Evolutionary conservation across 2,329 filamentous ascomycete genomes (phyloP).

Genomic region (Exophiala alcalophila): DNA sequence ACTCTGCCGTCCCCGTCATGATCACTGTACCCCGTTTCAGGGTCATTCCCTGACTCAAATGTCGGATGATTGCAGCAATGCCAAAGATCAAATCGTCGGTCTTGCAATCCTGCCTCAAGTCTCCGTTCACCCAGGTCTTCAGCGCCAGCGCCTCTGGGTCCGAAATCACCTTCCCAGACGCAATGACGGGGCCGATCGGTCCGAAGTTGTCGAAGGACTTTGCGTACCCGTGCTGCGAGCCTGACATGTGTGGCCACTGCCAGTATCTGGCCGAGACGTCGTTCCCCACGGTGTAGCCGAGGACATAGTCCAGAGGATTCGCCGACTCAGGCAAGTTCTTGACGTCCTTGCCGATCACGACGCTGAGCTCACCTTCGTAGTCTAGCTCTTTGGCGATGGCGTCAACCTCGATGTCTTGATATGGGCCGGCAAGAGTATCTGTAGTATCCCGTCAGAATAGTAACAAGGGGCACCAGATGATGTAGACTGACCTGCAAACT

Average conservation of each 20-base stretch:
- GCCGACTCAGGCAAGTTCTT: conserved; percentile 55
- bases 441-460: background rate
- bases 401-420: background rate
- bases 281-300: conserved; percentile 16
- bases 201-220: conserved; percentile 77
- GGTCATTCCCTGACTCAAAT: conserved; percentile 41
- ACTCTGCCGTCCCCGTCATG: conserved; percentile 43
- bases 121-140: conserved; percentile 15
- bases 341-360: conserved; percentile 47
- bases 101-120: conserved; percentile 6
- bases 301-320: conserved; percentile 38
- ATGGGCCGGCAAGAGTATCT: conserved; percentile 1
- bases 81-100: conserved; percentile 16
- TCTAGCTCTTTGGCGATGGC: background rate
- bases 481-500: background rate
- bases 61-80: conserved; percentile 5
- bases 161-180: conserved; percentile 47
- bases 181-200: conserved; percentile 69
- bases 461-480: background rate
- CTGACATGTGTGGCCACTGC: conserved; percentile 48
- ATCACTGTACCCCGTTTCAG: conserved; percentile 44
- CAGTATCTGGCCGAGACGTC: conserved; percentile 13
- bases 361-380: conserved; percentile 3
- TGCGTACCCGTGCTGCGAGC: conserved; percentile 63
- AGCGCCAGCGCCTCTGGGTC: conserved; percentile 6